Evolutionary conservation across 2,329 filamentous ascomycete species (phyloP).

Genomic region (Fusarium setosum): DNA sequence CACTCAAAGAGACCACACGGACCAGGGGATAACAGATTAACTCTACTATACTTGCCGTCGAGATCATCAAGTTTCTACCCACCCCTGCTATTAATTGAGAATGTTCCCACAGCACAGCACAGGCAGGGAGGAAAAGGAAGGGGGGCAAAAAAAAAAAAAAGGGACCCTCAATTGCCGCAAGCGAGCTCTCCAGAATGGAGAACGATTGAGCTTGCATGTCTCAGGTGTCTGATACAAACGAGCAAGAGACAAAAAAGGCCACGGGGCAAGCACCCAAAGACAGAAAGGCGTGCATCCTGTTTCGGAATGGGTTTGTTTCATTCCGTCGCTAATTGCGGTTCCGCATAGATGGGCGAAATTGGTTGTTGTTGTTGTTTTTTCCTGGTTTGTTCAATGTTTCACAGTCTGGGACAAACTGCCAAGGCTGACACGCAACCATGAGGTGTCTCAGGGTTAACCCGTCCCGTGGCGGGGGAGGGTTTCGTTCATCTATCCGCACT

Average conservation of each 20-base stretch:
- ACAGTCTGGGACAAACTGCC: conserved; percentile 3
- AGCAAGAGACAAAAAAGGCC: neutral
- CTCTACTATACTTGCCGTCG: conserved; percentile 15
- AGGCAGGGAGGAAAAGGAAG: conserved; percentile 1
- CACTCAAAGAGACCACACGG: neutral
- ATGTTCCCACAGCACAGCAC: neutral
- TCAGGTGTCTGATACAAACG: conserved; percentile 2
- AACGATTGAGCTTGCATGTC: conserved; percentile 1
- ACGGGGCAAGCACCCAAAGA: neutral
- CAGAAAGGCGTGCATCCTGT: conserved; percentile 2
- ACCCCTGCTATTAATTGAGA: neutral
- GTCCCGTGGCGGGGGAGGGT: neutral
- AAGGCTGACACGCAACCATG: conserved; percentile 3
- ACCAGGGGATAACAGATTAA: neutral
- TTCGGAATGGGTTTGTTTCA: conserved; percentile 30
- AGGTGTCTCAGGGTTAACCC: conserved; percentile 20
- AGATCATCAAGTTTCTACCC: conserved; percentile 16
- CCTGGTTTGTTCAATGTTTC: conserved; percentile 10
- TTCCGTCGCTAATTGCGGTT: conserved; percentile 9
- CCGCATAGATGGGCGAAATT: neutral
- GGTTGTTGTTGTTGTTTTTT: neutral
- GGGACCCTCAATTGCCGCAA: conserved; percentile 4
- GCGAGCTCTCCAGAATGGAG: neutral
- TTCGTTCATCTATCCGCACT: conserved; percentile 8
- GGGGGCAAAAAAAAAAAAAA: too few relatives aligned